Evolutionary conservation across 352 stramenopile species (phyloP).

Genomic region (Phytopythium boreale): DNA sequence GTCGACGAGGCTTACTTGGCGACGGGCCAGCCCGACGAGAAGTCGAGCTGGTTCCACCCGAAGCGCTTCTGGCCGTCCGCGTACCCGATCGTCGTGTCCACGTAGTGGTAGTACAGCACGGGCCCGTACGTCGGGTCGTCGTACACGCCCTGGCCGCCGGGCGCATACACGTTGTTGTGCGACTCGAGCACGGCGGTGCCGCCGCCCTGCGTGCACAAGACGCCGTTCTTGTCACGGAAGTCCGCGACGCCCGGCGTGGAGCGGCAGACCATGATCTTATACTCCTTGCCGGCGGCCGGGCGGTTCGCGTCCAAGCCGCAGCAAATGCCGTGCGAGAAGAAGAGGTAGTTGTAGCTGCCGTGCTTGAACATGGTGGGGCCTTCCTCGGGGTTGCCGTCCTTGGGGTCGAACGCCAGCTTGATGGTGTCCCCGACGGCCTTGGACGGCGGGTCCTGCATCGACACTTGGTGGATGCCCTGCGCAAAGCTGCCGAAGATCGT

Average conservation of each 20-base stretch:
- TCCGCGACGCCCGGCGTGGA: conserved; percentile 19
- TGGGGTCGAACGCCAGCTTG: conserved; percentile 2
- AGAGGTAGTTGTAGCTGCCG: conserved; percentile 28
- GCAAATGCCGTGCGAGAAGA: conserved; percentile 26
- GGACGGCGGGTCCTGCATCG: conserved; percentile 22
- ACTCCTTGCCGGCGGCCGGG: conserved; percentile 31
- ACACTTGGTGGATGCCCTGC: conserved; percentile 18
- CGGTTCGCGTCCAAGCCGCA: conserved; percentile 9
- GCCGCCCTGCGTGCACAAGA: conserved; percentile 23
- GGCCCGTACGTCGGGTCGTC: conserved; percentile 34
- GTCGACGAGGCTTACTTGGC: no score
- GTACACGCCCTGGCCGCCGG: conserved; percentile 41
- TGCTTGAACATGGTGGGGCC: conserved; percentile 22
- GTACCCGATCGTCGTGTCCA: conserved; percentile 38
- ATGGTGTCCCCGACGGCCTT: conserved; percentile 6
- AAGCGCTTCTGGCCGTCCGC: conserved; percentile 45
- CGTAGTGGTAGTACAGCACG: conserved; percentile 55
- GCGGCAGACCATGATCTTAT: conserved; percentile 42
- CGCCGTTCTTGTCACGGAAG: conserved; percentile 35
- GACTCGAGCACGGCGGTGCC: conserved; percentile 40
- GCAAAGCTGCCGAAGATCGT: conserved; percentile 42
- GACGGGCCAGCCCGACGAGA: conserved; percentile 41
- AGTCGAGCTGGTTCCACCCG: conserved; percentile 55
- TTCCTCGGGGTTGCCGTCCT: conserved; percentile 12
- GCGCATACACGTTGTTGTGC: conserved; percentile 34